Evolutionary conservation across 2,329 filamentous ascomycete species (phyloP), one percentile per base, ranked within the genome.

Genomic region (Stemphylium vesicarium): DNA sequence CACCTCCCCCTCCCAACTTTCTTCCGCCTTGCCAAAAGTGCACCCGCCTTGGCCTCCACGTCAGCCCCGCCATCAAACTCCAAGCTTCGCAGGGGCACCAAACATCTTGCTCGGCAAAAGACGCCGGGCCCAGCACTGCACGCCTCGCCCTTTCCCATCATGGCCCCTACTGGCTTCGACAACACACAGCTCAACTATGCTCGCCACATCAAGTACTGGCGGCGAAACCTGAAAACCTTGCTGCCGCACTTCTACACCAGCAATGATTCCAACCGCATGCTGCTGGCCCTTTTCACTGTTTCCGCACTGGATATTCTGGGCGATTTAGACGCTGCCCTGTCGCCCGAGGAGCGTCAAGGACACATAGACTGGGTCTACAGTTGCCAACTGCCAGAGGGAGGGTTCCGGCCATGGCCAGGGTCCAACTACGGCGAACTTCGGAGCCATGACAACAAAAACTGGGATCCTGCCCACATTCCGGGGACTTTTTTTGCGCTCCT

Each of bases 201-300:
- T 31, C 70, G 66, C 53, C 95, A 99, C 75, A 81, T 95, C 72
- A 91, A 89, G 72, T 99, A 97, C 83, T 99, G 93, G 88, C 85
- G 92, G 63, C 88, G 93, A 72, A 97, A 94, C 74, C 84, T 95
- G 62, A 89, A 89, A 73, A 89, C 88, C 20, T 84, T 89, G 58
- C 86, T 99, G 6, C 95, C 95, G 0, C 84, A 87, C 40, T 83
- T 86, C 59, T 99, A 98, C 80, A 96, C 91, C 13, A 83, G 87
- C 73, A 95, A 90, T 74, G 95, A 99, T 79, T 92, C 92, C 64
- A 94, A 89, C 68, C 92, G 95, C 68, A 89, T 98, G 80, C 90
- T 89, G 4, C 86, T 98, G 50, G 92, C 87, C 63, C 96, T 89
- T 80, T 96, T 99, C 80, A 93, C 89, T 63, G 79, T 98, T 67